Evolutionary conservation across 176 grass and related monocot genomes (phyloP).

Genomic region (Rhynchospora breviuscula): DNA sequence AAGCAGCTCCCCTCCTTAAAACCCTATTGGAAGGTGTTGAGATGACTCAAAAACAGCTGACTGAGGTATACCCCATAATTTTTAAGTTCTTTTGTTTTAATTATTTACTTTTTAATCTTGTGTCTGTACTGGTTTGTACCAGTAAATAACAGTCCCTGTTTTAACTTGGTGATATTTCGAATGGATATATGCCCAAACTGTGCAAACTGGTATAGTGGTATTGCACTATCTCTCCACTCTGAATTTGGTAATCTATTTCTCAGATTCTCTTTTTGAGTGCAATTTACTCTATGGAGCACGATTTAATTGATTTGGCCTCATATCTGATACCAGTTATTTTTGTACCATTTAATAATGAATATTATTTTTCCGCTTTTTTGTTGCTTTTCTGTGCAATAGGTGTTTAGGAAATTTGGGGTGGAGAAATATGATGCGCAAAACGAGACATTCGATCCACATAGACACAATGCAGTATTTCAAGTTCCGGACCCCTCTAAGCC

Average conservation of each 20-base stretch:
- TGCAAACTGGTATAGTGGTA: too few relatives aligned
- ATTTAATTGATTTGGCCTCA: background rate
- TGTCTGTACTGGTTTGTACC: background rate
- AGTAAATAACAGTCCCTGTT: background rate
- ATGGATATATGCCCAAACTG: background rate
- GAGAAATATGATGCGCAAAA: constrained; percentile 34
- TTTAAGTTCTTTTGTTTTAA: background rate
- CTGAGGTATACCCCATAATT: constrained; percentile 10
- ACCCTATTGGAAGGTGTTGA: constrained; percentile 38
- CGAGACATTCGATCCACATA: constrained; percentile 36
- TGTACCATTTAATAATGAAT: background rate
- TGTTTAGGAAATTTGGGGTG: constrained; percentile 35
- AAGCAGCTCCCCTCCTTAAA: constrained; percentile 32
- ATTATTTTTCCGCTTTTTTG: background rate
- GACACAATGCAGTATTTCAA: constrained; percentile 36
- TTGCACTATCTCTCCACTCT: background rate
- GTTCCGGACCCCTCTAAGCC: constrained; percentile 35
- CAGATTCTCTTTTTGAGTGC: background rate
- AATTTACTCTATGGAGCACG: background rate
- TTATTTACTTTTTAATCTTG: background rate
- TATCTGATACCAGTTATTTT: background rate
- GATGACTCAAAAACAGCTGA: constrained; percentile 43
- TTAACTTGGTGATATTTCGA: background rate
- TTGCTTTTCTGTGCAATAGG: constrained; percentile 19
- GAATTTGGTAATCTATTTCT: background rate